These are phyloP conservation scores for Meredithiella fracta DNA, from an alignment of 2,329 filamentous ascomycete species.

Conservation along the genomic window DNA sequence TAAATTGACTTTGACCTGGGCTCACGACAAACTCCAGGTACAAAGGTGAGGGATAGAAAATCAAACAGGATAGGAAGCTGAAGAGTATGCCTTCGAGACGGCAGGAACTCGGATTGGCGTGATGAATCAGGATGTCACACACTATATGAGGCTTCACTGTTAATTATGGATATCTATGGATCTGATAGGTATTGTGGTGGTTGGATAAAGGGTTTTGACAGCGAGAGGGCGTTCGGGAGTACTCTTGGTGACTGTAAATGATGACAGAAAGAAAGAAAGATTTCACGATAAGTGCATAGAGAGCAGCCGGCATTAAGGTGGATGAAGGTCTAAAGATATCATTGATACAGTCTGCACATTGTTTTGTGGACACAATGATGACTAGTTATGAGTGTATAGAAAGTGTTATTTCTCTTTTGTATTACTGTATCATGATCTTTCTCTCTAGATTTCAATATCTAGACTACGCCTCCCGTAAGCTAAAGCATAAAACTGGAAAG, in stretches of 20 bases:
- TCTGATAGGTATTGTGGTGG: background rate
- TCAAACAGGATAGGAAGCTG: background rate
- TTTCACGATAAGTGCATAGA: conserved; percentile 10
- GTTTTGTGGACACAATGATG: background rate
- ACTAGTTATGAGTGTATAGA: background rate
- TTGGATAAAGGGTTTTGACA: background rate
- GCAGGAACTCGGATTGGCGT: background rate
- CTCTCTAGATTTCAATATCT: background rate
- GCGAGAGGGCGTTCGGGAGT: background rate
- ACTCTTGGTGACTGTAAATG: background rate
- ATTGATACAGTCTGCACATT: background rate
- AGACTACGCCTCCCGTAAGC: background rate
- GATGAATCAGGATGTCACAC: background rate
- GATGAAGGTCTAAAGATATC: background rate
- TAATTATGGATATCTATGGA: background rate
- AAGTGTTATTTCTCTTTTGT: background rate
- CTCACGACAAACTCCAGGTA: background rate
- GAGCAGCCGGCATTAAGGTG: conserved; percentile 8
- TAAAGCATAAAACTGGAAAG: background rate
- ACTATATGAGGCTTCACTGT: background rate
- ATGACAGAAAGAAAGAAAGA: conserved; percentile 4
- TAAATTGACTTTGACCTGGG: background rate
- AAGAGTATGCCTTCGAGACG: background rate
- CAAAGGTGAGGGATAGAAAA: background rate
- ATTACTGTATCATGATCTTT: background rate